Percentiles rank a stretch among this genome's conserved stretches.
These are phyloP conservation scores for Phaseolus lunatus DNA, from an alignment of 306 rosid species.

Conservation along the genomic window DNA sequence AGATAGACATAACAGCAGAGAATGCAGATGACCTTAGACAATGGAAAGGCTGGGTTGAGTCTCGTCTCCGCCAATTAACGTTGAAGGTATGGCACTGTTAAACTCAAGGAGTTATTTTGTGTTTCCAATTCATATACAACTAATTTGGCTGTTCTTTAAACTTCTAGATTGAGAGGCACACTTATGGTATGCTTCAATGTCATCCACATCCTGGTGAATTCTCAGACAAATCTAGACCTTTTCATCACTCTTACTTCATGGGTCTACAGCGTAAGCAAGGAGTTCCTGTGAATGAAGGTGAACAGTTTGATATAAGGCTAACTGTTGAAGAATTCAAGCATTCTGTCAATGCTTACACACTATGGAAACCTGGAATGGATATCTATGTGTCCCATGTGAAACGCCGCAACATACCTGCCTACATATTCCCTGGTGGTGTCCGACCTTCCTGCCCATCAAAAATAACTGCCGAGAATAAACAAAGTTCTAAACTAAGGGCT, in stretches of 20 bases:
- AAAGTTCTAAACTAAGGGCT: conserved; percentile 63
- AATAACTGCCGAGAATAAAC: conserved; percentile 65
- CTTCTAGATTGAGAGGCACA: conserved; percentile 83
- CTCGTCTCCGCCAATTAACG: conserved; percentile 94
- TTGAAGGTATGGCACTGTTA: conserved; percentile 65
- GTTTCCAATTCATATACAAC: conserved; percentile 26
- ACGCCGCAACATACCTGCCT: conserved; percentile 75
- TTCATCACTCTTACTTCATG: conserved; percentile 87
- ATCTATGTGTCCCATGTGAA: conserved; percentile 81
- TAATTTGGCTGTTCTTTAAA: conserved; percentile 33
- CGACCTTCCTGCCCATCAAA: conserved; percentile 69
- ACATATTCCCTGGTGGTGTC: conserved; percentile 81
- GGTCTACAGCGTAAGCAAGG: conserved; percentile 94
- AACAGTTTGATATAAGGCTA: conserved; percentile 78
- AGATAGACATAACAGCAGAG: conserved; percentile 79
- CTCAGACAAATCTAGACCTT: conserved; percentile 76
- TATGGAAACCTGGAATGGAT: conserved; percentile 80
- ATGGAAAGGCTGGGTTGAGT: conserved; percentile 99
- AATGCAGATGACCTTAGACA: conserved; percentile 85
- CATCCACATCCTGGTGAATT: conserved; percentile 96
- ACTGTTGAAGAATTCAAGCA: conserved; percentile 83
- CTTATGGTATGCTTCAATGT: conserved; percentile 84
- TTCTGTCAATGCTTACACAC: conserved; percentile 63
- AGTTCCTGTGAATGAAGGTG: conserved; percentile 70
- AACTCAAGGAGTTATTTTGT: background rate